Evolutionary conservation across 2,329 filamentous ascomycete species (phyloP), one percentile per base, ranked within the genome.

Genomic region (Esteya vermicola): DNA sequence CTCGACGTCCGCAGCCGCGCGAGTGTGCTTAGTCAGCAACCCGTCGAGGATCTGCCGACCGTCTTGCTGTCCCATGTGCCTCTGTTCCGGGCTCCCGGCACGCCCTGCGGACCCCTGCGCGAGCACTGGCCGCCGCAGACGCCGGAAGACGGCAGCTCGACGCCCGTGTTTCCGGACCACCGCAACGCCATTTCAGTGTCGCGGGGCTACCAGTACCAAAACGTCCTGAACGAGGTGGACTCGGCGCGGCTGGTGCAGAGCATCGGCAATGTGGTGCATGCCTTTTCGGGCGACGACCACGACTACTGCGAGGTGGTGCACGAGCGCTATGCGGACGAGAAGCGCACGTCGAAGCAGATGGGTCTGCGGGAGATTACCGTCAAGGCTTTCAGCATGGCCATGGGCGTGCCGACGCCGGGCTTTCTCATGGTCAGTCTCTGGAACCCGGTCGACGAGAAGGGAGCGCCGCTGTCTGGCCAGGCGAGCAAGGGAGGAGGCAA

Each of bases 261-360:
- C 47, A 68, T 94, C 26, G 86, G 85, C 26, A 84, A 91, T 45
- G 75, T 96, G 12, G 69, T 75, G 4, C 81, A 91, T 48, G 81
- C 88, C 33, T 98, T 96, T 54, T 94, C 86, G 0, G 91, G 91
- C 10, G 91, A 98, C 51, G 91, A 98, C 54, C 91, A 98, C 62
- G 91, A 98, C 62, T 95, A 96, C 62, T 98, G 91, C 61, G 88
- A 94, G 52, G 63, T 96, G 7, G 69, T 78, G 1, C 91, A 98
- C 57, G 75, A 77, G 3, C 68, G 74, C 16, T 75, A 78, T 22
- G 21, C n/a, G 21, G 10, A 6, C n/a, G n/a, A n/a, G n/a, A n/a
- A n/a, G n/a, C n/a, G n/a, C 27, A 14, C 6, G 25, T 7, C 25
- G 7, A 30, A 9, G 43, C 77, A 77, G 46, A 70, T 68, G 26